Evolutionary conservation across 768 basidiomycete genomes (phyloP).

Genomic region (Suillus cothurnatus): DNA sequence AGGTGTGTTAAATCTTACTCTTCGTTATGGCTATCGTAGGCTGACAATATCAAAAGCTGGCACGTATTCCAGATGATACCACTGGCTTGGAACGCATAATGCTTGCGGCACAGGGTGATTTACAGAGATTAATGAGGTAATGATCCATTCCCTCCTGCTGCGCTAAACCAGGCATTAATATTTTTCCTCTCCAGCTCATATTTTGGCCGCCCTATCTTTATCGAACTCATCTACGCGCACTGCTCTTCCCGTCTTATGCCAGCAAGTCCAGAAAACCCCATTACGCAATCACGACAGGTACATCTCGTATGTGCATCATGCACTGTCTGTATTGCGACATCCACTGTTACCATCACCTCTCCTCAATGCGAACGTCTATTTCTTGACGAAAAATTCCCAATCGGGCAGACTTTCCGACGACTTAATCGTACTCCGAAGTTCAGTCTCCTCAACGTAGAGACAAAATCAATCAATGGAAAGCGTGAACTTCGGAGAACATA

Average conservation of each 20-base stretch:
- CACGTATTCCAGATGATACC: slow-evolving; percentile 22
- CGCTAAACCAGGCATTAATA: neutral
- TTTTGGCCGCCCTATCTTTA: slow-evolving; percentile 61
- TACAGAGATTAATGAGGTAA: slow-evolving; percentile 70
- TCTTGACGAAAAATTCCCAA: slow-evolving; percentile 65
- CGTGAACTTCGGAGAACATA: slow-evolving; percentile 46
- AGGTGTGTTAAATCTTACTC: slow-evolving; percentile 14
- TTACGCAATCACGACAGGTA: slow-evolving; percentile 65
- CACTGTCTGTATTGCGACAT: slow-evolving; percentile 64
- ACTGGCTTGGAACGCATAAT: slow-evolving; percentile 70
- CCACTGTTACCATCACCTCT: slow-evolving; percentile 61
- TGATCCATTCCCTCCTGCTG: neutral
- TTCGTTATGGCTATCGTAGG: neutral
- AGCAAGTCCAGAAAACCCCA: slow-evolving; percentile 50
- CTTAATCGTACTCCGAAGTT: slow-evolving; percentile 57
- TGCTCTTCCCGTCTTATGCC: slow-evolving; percentile 36
- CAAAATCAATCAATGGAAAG: slow-evolving; percentile 17
- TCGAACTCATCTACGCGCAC: slow-evolving; percentile 58
- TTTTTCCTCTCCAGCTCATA: slow-evolving; percentile 49
- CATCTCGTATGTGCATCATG: slow-evolving; percentile 59
- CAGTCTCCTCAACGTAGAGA: slow-evolving; percentile 56
- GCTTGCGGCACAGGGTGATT: slow-evolving; percentile 68
- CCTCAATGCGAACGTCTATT: slow-evolving; percentile 60
- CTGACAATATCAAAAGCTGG: slow-evolving; percentile 24
- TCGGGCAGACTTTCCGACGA: slow-evolving; percentile 68